phyloP scores from a whole-genome alignment of 225 moss, liverwort and hornwort genomes.

The Takakia lepidozioides region DNA sequence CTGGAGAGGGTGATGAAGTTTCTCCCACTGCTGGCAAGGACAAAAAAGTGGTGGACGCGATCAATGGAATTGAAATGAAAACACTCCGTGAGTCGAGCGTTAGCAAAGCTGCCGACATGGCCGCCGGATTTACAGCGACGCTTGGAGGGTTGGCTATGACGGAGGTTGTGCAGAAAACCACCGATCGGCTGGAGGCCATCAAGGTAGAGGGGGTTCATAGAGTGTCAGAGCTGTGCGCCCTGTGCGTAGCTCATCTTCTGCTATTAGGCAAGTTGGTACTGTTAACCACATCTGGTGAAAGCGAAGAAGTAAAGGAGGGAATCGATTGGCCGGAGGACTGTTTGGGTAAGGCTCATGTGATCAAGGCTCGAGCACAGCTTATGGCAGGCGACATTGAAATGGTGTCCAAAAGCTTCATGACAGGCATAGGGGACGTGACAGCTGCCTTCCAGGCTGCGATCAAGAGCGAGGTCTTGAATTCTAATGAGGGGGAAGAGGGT shows the following conservation, averaged over 20 bases:
- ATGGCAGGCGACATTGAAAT: constrained; percentile 89
- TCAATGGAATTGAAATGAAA: constrained; percentile 69
- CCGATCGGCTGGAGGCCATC: constrained; percentile 74
- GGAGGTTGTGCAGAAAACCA: constrained; percentile 85
- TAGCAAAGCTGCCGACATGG: constrained; percentile 96
- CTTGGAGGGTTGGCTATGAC: constrained; percentile 76
- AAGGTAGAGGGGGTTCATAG: constrained; percentile 94
- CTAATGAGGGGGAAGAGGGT: constrained; percentile 55
- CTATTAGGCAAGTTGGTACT: constrained; percentile 78
- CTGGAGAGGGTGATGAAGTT: constrained; percentile 50
- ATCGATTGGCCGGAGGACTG: constrained; percentile 83
- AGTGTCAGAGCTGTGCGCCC: constrained; percentile 86
- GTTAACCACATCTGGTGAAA: constrained; percentile 14
- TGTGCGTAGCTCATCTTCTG: constrained; percentile 90
- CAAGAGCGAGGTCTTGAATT: constrained; percentile 53
- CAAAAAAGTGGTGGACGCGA: constrained; percentile 66
- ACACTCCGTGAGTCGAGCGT: constrained; percentile 88
- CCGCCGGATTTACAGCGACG: constrained; percentile 80
- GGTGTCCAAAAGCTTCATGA: constrained; percentile 85
- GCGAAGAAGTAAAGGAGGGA: constrained; percentile 43
- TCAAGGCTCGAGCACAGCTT: constrained; percentile 66
- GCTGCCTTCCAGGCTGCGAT: constrained; percentile 81
- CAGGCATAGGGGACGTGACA: constrained; percentile 77
- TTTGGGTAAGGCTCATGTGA: constrained; percentile 60
- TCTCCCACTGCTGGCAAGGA: constrained; percentile 63